Evolutionary conservation across 768 basidiomycete genomes (phyloP), one percentile per base, ranked within the genome.

Genomic region (Mycena pura): DNA sequence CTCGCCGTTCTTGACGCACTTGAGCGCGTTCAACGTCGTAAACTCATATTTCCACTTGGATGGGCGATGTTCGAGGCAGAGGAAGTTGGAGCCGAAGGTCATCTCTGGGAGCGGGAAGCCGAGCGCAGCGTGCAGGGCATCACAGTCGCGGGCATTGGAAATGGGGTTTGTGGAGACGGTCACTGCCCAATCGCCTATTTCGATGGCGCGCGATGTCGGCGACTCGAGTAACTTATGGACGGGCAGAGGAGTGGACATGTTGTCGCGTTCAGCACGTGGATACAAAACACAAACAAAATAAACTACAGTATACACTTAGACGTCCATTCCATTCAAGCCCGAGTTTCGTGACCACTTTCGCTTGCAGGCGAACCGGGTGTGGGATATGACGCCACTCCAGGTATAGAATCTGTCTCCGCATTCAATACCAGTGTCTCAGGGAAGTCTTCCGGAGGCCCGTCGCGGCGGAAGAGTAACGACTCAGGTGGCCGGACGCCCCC

Each of bases 61-160:
- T 0, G 85, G 74, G 24, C 71, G 77, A 67, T 98, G 93, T 29
- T 82, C 79, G 24, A 99, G 75, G 4, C 80, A 77, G 9, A 99
- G 81, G 15, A 72, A 72, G 74, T 99, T 99, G 73, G 84, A 86
- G 6, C 95, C 95, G 69, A 98, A 99, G 0, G 92, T 95, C 94
- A 99, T 99, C 73, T 99, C 97, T 3, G 97, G 97, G 1, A 96
- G 75, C 0, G 96, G 92, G 24, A 99, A 81, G 3, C 88, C 87
- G 5, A 93, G 78, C 0, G 74, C 66, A 6, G 83, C 76, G 49
- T 91, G 89, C 44, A 93, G 76, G 0, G 80, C 80, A 70, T 96
- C 91, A 62, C 86, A 87, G 67, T 94, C 88, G 43, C 77, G 72
- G 1, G 93, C 89, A 69, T 88, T 89, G 22, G 92, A 91, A 70